These are phyloP conservation scores for Penicillium thymicola DNA, from an alignment of 2,329 filamentous ascomycete species.

Conservation along the genomic window DNA sequence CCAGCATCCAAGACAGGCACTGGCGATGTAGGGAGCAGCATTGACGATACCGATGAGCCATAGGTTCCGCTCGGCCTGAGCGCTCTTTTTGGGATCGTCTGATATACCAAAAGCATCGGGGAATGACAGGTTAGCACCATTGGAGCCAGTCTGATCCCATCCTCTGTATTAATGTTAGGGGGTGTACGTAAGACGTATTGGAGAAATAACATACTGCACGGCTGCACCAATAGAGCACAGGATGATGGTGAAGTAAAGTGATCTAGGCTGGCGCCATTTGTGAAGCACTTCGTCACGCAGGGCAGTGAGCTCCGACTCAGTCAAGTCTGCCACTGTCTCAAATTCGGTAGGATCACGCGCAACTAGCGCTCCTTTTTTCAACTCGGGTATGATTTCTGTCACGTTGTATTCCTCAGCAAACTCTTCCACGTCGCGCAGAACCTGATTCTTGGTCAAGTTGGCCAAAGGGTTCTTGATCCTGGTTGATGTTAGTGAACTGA, in stretches of 20 bases:
- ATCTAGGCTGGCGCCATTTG: slow-evolving; percentile 49
- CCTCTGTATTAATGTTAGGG: slow-evolving; percentile 18
- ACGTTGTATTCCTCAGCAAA: slow-evolving; percentile 44
- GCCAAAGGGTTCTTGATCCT: slow-evolving; percentile 49
- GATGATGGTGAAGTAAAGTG: slow-evolving; percentile 51
- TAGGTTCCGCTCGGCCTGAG: slow-evolving; percentile 41
- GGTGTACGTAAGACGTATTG: background rate
- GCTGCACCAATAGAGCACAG: slow-evolving; percentile 53
- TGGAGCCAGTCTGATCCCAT: slow-evolving; percentile 36
- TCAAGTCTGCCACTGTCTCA: slow-evolving; percentile 44
- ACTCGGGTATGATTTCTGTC: slow-evolving; percentile 38
- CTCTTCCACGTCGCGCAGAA: slow-evolving; percentile 43
- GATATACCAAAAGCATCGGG: slow-evolving; percentile 46
- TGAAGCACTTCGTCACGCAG: slow-evolving; percentile 48
- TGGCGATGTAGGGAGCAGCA: slow-evolving; percentile 53
- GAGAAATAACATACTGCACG: slow-evolving; percentile 42
- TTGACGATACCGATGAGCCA: slow-evolving; percentile 69
- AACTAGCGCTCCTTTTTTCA: slow-evolving; percentile 50
- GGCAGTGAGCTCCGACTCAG: slow-evolving; percentile 40
- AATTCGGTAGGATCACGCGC: slow-evolving; percentile 49
- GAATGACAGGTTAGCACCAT: slow-evolving; percentile 51
- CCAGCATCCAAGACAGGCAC: slow-evolving; percentile 59
- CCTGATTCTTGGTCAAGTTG: slow-evolving; percentile 35
- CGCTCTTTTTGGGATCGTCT: slow-evolving; percentile 30
- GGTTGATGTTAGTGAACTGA: background rate